A percentile compares a stretch with the other conserved stretches of the same genome.
phyloP scores from a whole-genome alignment of 2,329 filamentous ascomycete genomes.

The Hypoxylon sp. region DNA sequence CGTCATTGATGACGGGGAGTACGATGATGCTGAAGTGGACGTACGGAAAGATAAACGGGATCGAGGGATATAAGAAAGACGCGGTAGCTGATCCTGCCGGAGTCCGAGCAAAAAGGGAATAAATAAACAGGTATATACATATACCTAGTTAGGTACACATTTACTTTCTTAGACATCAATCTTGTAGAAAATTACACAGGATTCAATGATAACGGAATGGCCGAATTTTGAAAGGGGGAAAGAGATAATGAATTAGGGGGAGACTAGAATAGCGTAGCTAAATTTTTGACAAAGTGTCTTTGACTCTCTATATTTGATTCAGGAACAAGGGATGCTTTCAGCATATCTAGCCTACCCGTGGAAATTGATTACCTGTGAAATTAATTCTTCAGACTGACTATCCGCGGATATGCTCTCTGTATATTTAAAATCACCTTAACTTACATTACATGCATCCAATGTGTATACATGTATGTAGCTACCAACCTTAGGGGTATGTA shows the following conservation, averaged over 20 bases:
- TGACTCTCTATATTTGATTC: constrained; percentile 26
- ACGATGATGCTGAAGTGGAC: constrained; percentile 78
- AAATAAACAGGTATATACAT: too few species aligned
- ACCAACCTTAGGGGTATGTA: neutral
- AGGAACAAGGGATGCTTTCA: constrained; percentile 14
- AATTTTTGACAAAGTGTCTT: constrained; percentile 32
- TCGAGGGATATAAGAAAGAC: constrained; percentile 59
- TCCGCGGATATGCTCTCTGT: neutral
- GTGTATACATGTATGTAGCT: too few species aligned
- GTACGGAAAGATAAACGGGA: constrained; percentile 77
- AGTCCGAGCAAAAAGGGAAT: constrained; percentile 43
- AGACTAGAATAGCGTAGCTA: constrained; percentile 17
- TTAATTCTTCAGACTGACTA: neutral
- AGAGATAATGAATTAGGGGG: constrained; percentile 27
- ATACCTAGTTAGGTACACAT: too few species aligned
- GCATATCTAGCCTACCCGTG: constrained; percentile 12
- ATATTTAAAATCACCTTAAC: too few species aligned
- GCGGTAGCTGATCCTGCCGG: constrained; percentile 48
- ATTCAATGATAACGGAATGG: constrained; percentile 17
- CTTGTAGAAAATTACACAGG: neutral
- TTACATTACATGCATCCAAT: too few species aligned
- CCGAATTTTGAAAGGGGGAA: constrained; percentile 35
- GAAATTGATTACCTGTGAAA: neutral
- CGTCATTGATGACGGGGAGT: constrained; percentile 78
- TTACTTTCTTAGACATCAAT: neutral